phyloP scores from a whole-genome alignment of 2,329 filamentous ascomycete species.

The Fulvia fulva region DNA sequence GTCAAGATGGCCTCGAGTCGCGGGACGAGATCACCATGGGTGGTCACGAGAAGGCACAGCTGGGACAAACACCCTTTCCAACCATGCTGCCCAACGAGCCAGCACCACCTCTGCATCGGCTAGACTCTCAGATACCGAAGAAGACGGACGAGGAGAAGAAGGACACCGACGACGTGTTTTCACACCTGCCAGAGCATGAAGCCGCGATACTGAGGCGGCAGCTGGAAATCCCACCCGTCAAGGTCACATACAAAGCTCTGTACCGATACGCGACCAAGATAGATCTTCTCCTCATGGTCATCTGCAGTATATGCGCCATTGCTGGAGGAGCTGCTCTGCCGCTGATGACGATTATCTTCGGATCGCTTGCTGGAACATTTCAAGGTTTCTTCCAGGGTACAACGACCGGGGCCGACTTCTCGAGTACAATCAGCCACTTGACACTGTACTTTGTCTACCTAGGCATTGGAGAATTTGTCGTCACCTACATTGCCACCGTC shows the following conservation, averaged over 20 bases:
- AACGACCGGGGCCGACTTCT: conserved; percentile 55
- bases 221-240: conserved; percentile 40
- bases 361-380: conserved; percentile 69
- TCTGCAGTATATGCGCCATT: conserved; percentile 37
- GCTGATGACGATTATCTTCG: conserved; percentile 60
- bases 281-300: conserved; percentile 39
- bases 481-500: conserved; percentile 74
- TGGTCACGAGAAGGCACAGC: conserved; percentile 29
- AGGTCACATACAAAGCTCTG: conserved; percentile 39
- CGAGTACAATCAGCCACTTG: conserved; percentile 55
- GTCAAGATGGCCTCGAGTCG: conserved; percentile 19
- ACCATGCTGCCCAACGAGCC: conserved; percentile 25
- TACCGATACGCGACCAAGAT: conserved; percentile 44
- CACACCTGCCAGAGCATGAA: conserved; percentile 38
- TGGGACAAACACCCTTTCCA: conserved; percentile 31
- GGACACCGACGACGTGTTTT: conserved; percentile 31
- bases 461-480: conserved; percentile 73
- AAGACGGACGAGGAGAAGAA: conserved; percentile 22
- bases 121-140: conserved; percentile 21
- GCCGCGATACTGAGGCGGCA: conserved; percentile 36
- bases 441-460: conserved; percentile 85
- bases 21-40: conserved; percentile 21
- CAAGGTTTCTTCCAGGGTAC: conserved; percentile 53
- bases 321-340: conserved; percentile 35
- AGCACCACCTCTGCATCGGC: conserved; percentile 24